A percentile compares a stretch with the other conserved stretches of the same genome.
Conservation (phyloP, 2,329 filamentous ascomycete genomes). For the Stemphylium vesicarium region DNA sequence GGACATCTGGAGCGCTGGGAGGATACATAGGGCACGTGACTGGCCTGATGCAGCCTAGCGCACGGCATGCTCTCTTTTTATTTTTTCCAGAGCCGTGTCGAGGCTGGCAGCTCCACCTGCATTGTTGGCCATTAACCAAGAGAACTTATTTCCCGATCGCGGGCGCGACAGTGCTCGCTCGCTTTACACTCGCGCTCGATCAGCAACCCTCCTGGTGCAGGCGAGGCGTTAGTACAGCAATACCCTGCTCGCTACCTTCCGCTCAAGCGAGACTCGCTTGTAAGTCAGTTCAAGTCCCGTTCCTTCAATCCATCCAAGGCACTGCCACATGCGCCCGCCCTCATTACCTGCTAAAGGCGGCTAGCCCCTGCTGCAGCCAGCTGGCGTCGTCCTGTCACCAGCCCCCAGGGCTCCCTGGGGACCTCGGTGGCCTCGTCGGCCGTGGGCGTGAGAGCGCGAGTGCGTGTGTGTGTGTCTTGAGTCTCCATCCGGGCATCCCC, state of each 20-base stretch:
- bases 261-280: constrained; percentile 25
- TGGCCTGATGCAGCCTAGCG: constrained; percentile 2
- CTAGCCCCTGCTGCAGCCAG: constrained; percentile 19
- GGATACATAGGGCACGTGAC: constrained; percentile 7
- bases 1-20: background rate
- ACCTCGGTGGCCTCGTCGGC: constrained; percentile 1
- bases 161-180: background rate
- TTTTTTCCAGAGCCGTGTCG: constrained; percentile 7
- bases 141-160: background rate
- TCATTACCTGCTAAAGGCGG: constrained; percentile 30
- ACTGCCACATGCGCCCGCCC: constrained; percentile 27
- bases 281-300: constrained; percentile 10
- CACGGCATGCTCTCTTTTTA: background rate
- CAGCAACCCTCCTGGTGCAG: background rate
- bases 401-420: background rate
- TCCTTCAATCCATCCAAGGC: constrained; percentile 5
- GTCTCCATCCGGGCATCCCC: background rate
- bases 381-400: background rate
- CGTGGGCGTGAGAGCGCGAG: constrained; percentile 16
- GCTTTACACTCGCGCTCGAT: background rate
- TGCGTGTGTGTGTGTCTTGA: constrained; percentile 6
- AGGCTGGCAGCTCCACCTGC: constrained; percentile 3
- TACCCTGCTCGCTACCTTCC: constrained; percentile 16
- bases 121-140: background rate
- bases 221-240: constrained; percentile 2